Conservation (phyloP, 2,329 filamentous ascomycete genomes). For the Cytospora schulzeri region DNA sequence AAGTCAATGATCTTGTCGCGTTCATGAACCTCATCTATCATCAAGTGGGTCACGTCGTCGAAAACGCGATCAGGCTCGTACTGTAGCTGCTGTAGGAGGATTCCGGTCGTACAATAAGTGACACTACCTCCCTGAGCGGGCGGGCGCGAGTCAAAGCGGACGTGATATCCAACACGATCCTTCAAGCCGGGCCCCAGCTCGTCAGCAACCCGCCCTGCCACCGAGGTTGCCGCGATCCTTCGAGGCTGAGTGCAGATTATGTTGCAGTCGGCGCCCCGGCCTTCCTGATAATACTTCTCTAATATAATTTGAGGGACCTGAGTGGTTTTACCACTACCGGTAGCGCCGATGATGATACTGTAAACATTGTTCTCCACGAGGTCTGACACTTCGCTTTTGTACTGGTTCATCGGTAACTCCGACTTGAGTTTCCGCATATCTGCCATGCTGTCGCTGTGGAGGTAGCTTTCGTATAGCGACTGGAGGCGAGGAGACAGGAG, state of each 20-base stretch:
- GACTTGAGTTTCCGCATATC: conserved; percentile 11
- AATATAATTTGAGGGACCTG: conserved; percentile 57
- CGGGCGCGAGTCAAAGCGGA: conserved; percentile 43
- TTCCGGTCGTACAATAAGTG: conserved; percentile 53
- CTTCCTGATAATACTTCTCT: conserved; percentile 46
- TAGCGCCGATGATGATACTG: conserved; percentile 24
- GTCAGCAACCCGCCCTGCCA: conserved; percentile 47
- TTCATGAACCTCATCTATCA: conserved; percentile 51
- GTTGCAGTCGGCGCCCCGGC: conserved; percentile 46
- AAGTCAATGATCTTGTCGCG: conserved; percentile 22
- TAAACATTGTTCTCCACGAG: conserved; percentile 23
- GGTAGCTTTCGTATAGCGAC: background rate
- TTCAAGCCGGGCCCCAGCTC: conserved; percentile 46
- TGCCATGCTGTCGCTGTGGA: background rate
- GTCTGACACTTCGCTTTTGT: conserved; percentile 7
- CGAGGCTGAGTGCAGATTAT: conserved; percentile 54
- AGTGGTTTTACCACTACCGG: conserved; percentile 25
- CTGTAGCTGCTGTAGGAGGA: conserved; percentile 48
- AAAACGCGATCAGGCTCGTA: conserved; percentile 41
- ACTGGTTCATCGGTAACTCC: conserved; percentile 21
- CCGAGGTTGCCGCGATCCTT: conserved; percentile 48
- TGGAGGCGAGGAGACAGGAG: background rate
- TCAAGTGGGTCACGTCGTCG: conserved; percentile 46
- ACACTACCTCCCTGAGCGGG: conserved; percentile 40
- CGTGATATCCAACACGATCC: conserved; percentile 48